Evolutionary conservation across 139 green algal species (phyloP).

Genomic region (Chlorella sp.): DNA sequence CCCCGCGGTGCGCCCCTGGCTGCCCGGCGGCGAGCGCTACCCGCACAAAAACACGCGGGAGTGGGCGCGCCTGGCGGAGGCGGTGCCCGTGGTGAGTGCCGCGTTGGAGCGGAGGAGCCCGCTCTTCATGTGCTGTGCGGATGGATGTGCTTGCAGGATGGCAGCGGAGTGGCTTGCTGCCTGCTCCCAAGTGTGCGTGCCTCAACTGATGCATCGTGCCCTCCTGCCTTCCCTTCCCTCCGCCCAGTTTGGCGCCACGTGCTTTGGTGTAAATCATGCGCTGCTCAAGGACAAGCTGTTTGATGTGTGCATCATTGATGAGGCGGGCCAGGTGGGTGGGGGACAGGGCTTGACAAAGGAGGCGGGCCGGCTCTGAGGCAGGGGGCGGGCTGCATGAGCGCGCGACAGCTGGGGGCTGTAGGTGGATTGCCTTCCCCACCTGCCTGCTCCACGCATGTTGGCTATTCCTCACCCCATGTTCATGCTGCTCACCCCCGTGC

Average conservation of each 20-base stretch:
- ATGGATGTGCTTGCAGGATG: no score
- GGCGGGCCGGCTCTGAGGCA: neutral
- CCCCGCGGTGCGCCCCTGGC: slow-evolving; percentile 58
- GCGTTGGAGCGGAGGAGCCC: no score
- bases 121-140: no score
- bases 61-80: slow-evolving; percentile 23
- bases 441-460: no score
- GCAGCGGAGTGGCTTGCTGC: no score
- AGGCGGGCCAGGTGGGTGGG: slow-evolving; percentile 89
- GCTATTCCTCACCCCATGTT: no score
- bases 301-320: slow-evolving; percentile 96
- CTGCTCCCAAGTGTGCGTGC: no score
- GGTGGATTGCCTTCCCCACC: neutral
- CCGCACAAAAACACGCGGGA: slow-evolving; percentile 39
- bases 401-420: neutral
- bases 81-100: slow-evolving; percentile 44
- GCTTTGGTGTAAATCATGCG: slow-evolving; percentile 70
- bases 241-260: slow-evolving; percentile 77
- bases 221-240: neutral
- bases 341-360: neutral
- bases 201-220: neutral
- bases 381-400: neutral
- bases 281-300: slow-evolving; percentile 78
- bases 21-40: slow-evolving; percentile 61
- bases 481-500: neutral